Conservation (phyloP, 2,329 filamentous ascomycete species). For the Fusarium austroafricanum region DNA sequence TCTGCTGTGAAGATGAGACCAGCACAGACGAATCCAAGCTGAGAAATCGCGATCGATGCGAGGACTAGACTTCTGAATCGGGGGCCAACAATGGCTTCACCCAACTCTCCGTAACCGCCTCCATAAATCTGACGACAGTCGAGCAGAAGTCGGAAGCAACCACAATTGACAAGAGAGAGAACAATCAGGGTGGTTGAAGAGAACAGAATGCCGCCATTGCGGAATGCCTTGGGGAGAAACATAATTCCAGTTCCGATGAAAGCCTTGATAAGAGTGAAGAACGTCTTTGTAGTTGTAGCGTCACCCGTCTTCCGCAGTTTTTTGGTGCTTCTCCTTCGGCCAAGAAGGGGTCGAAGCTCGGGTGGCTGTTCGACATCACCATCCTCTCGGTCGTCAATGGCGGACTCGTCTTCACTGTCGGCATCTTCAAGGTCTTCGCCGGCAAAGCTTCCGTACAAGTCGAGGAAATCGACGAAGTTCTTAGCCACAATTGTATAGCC, state of each 20-base stretch:
- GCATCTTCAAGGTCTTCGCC: conserved; percentile 73
- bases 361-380: conserved; percentile 57
- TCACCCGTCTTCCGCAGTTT: conserved; percentile 63
- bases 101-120: conserved; percentile 80
- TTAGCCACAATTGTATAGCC: conserved; percentile 66
- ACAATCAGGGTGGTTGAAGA: conserved; percentile 75
- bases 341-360: conserved; percentile 69
- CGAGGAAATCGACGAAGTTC: conserved; percentile 80
- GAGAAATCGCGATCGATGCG: conserved; percentile 76
- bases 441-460: conserved; percentile 81
- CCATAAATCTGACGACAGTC: conserved; percentile 72
- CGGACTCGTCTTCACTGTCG: conserved; percentile 68
- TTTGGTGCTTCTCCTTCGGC: conserved; percentile 63
- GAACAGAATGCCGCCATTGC: conserved; percentile 81
- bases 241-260: conserved; percentile 86
- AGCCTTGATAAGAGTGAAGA: conserved; percentile 82
- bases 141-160: conserved; percentile 79
- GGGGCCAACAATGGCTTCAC: conserved; percentile 72
- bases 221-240: conserved; percentile 83
- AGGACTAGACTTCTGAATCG: conserved; percentile 74
- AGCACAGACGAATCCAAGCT: conserved; percentile 82
- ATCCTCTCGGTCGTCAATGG: conserved; percentile 60
- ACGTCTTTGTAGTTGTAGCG: conserved; percentile 76
- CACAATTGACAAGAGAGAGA: conserved; percentile 73
- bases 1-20: conserved; percentile 83